Base-by-base conservation (phyloP, 169 alveolate genomes). In the Plasmodium ovale region DNA sequence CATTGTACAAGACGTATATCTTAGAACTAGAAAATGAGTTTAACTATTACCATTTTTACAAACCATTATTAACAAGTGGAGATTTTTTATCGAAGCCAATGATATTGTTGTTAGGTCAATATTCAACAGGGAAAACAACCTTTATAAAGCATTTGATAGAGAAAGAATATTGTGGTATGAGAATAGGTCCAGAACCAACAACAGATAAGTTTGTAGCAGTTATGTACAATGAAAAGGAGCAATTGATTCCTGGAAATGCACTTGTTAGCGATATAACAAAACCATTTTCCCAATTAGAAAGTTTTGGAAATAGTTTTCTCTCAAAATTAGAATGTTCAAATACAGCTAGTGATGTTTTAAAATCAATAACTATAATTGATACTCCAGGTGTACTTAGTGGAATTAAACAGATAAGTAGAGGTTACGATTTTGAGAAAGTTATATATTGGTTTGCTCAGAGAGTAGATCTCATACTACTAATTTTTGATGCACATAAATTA, bases 171-270 rank as follows among this genome's bases (percentile, higher is more conserved):
- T 88, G 93, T 33, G 96, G 96, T 16, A 82, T 91, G 85, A 87
- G 95, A 49, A 94, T 94, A 58, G 97, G 97, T 16, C 97, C 97
- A 0, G 97, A 94, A 87, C 97, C 97, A 0, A 94, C 97, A 3
- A 94, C 97, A 0, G 97, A 94, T 87, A 92, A 91, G 65, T 94
- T 94, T 64, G 94, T 92, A 16, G 94, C 95, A 42, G 95, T 94
- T 14, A 84, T 89, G 92, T 92, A 94, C 31, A 93, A 92, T 16
- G 74, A 62, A 27, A 73, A 72, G 21, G 94, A 79, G 31, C 96
- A 87, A 42, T 89, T 93, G 44, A 87, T 91, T n/a, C 94, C 95
- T 5, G 97, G 97, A 7, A 93, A 94, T 72, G 95, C 97, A 44
- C 74, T 93, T 39, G 97, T 92, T 35, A 94, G 92, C 65, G 97